phyloP scores from a whole-genome alignment of 805 yeast species.

The Candida sonorensis region DNA sequence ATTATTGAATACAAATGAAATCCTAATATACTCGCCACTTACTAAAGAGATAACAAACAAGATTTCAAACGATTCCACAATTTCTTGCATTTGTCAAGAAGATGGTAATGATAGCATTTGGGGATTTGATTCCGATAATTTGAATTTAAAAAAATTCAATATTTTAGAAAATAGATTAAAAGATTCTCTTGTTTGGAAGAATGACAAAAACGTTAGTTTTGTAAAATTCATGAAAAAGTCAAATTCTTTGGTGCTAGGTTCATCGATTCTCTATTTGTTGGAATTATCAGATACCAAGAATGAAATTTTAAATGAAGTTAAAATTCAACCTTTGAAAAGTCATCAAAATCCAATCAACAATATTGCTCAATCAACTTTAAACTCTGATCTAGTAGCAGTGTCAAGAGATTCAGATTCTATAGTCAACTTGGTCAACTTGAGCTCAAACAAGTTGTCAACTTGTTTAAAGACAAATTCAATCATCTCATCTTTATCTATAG shows the following conservation, averaged over 20 bases:
- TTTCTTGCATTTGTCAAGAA: conserved; percentile 22
- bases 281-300: conserved; percentile 18
- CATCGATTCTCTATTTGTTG: conserved; percentile 26
- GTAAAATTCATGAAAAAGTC: conserved; percentile 6
- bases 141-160: conserved; percentile 18
- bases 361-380: conserved; percentile 27
- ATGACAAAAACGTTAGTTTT: conserved; percentile 13
- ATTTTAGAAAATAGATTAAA: conserved; percentile 17
- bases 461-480: conserved; percentile 30
- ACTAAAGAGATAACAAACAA: conserved; percentile 32
- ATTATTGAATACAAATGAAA: conserved; percentile 28
- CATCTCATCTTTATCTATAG: conserved; percentile 23
- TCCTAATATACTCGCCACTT: conserved; percentile 38
- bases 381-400: conserved; percentile 29
- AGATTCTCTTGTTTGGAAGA: conserved; percentile 14
- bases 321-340: conserved; percentile 28
- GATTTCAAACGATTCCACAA: conserved; percentile 26
- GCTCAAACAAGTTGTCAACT: conserved; percentile 22
- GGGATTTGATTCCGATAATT: conserved; percentile 25
- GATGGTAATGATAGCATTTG: conserved; percentile 15
- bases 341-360: conserved; percentile 28
- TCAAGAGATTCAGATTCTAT: conserved; percentile 25
- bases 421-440: conserved; percentile 29
- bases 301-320: conserved; percentile 23
- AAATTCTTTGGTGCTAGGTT: conserved; percentile 20